Evolutionary conservation across 805 yeast species (phyloP).

Genomic region (Metschnikowia hibisci): DNA sequence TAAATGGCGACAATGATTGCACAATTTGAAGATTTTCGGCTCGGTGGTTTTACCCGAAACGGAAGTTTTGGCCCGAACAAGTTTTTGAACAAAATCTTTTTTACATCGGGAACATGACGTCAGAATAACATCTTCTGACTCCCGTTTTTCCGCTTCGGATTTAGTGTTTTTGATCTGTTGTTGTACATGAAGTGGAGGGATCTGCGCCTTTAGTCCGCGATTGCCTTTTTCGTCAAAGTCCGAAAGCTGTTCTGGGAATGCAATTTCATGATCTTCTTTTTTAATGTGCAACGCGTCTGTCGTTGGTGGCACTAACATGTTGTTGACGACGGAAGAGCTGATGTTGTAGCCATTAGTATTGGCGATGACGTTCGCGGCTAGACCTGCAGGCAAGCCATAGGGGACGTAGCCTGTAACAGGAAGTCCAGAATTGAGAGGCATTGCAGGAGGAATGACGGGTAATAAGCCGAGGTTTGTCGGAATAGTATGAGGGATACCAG

Average conservation of each 20-base stretch:
- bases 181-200: constrained; percentile 43
- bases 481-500: no score
- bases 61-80: constrained; percentile 30
- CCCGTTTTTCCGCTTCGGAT: constrained; percentile 7
- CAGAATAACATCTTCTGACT: constrained; percentile 10
- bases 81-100: constrained; percentile 49
- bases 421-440: no score
- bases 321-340: constrained; percentile 9
- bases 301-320: constrained; percentile 8
- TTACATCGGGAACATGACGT: constrained; percentile 54
- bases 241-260: neutral
- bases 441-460: no score
- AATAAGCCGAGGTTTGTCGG: no score
- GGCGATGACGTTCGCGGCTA: constrained; percentile 3
- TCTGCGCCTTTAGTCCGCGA: constrained; percentile 25
- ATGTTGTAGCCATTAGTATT: constrained; percentile 12
- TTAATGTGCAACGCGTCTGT: constrained; percentile 7
- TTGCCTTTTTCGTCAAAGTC: constrained; percentile 7
- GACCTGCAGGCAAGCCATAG: neutral
- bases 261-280: constrained; percentile 6
- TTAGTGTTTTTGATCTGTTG: constrained; percentile 30
- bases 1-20: constrained; percentile 61
- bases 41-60: constrained; percentile 30
- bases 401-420: neutral
- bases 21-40: constrained; percentile 49